phyloP scores from a whole-genome alignment of 1,139 yeast genomes.

The Suhomyces maxii region DNA sequence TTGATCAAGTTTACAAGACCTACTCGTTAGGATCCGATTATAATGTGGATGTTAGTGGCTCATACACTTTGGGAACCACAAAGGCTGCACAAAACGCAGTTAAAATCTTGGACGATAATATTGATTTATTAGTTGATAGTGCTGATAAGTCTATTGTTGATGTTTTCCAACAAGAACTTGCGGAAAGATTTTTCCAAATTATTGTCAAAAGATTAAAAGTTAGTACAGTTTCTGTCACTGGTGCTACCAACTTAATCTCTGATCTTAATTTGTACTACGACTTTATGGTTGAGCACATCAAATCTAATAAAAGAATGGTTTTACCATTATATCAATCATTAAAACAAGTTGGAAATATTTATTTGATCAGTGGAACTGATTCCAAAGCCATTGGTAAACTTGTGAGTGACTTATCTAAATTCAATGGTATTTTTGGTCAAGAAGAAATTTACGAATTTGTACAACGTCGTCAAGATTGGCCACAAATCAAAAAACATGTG shows the following conservation, averaged over 20 bases:
- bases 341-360: conserved; percentile 81
- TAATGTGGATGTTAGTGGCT: conserved; percentile 24
- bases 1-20: conserved; percentile 42
- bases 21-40: conserved; percentile 34
- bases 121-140: conserved; percentile 72
- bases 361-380: conserved; percentile 70
- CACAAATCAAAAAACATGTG: conserved; percentile 68
- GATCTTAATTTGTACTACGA: conserved; percentile 76
- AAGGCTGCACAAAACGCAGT: conserved; percentile 66
- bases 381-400: conserved; percentile 84
- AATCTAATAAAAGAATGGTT: conserved; percentile 61
- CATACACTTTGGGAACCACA: conserved; percentile 54
- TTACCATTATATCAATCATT: conserved; percentile 78
- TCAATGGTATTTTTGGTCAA: conserved; percentile 86
- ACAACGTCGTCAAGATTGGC: conserved; percentile 87
- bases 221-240: conserved; percentile 70
- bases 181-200: conserved; percentile 77
- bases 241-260: conserved; percentile 75
- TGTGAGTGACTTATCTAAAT: conserved; percentile 79
- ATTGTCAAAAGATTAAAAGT: conserved; percentile 72
- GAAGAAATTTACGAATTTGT: conserved; percentile 94
- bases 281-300: conserved; percentile 61
- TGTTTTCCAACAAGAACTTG: conserved; percentile 92
- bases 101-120: conserved; percentile 66
- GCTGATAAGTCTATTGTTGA: conserved; percentile 88